phyloP scores from a whole-genome alignment of 108 stramenopile genomes.

The Nannochloropsis gaditana region DNA sequence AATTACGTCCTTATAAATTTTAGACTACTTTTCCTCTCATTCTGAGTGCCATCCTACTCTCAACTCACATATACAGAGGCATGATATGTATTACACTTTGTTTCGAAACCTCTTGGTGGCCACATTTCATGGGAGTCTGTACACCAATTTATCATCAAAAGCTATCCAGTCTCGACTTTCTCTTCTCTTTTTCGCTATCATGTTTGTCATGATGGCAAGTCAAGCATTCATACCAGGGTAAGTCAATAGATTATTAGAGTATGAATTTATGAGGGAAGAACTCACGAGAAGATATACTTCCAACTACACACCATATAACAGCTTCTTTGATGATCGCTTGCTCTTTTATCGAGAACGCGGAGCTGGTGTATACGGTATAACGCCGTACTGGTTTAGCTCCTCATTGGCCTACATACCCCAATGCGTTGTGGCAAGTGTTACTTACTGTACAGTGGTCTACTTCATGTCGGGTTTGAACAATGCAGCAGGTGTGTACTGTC shows the following conservation, averaged over 20 bases:
- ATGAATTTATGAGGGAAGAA: too few species aligned
- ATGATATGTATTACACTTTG: neutral
- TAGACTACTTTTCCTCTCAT: neutral
- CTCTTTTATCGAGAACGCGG: conserved; percentile 56
- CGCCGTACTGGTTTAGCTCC: conserved; percentile 45
- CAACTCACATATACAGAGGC: neutral
- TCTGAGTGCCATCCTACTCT: neutral
- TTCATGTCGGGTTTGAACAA: conserved; percentile 40
- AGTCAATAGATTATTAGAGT: neutral
- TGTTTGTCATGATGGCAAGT: conserved; percentile 45
- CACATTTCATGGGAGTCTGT: conserved; percentile 35
- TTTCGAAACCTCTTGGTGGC: conserved; percentile 41
- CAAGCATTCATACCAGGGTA: conserved; percentile 43
- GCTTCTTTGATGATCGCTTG: conserved; percentile 5
- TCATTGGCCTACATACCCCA: conserved; percentile 33
- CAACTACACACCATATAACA: neutral
- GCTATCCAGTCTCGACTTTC: conserved; percentile 28
- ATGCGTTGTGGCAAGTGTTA: conserved; percentile 22
- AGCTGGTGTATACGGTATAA: conserved; percentile 46
- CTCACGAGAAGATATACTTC: too few species aligned
- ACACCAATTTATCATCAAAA: conserved; percentile 29
- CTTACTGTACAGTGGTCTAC: conserved; percentile 31
- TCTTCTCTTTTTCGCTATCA: conserved; percentile 44
- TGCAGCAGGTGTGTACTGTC: neutral
- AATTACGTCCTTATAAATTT: too few species aligned